phyloP scores from a whole-genome alignment of 75 land plant species.

The Sequoia sempervirens region DNA sequence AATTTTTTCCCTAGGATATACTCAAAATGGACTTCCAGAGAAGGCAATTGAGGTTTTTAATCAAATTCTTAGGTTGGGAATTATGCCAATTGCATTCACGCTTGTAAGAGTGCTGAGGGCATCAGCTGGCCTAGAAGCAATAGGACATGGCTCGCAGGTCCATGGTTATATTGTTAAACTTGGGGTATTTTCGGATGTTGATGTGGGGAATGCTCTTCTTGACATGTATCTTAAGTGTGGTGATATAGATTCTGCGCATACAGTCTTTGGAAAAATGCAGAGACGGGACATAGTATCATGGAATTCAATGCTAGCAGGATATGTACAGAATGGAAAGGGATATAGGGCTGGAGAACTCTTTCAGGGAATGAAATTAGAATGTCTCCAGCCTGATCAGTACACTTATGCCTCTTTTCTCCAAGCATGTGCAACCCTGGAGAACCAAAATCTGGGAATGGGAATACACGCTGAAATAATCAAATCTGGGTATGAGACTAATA shows the following conservation, averaged over 20 bases:
- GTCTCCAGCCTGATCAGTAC: conserved; percentile 29
- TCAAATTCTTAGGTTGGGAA: background rate
- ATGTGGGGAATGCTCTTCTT: conserved; percentile 29
- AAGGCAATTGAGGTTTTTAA: conserved; percentile 5
- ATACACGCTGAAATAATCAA: conserved; percentile 32
- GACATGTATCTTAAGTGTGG: conserved; percentile 49
- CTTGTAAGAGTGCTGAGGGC: conserved; percentile 22
- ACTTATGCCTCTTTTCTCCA: conserved; percentile 32
- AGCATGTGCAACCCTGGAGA: conserved; percentile 40
- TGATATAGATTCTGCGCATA: conserved; percentile 20
- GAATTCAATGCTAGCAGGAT: conserved; percentile 37
- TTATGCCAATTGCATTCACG: background rate
- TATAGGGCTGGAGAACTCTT: conserved; percentile 26
- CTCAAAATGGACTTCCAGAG: conserved; percentile 2
- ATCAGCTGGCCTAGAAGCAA: conserved; percentile 22
- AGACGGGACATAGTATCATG: conserved; percentile 34
- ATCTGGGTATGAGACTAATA: conserved; percentile 19
- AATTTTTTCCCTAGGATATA: background rate
- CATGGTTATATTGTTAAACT: conserved; percentile 32
- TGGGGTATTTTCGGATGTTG: conserved; percentile 8
- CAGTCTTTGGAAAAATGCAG: conserved; percentile 22
- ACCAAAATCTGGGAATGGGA: conserved; percentile 24
- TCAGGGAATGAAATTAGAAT: conserved; percentile 20
- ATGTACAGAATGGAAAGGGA: conserved; percentile 19
- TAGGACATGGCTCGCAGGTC: conserved; percentile 20